Conservation (phyloP, 2,329 filamentous ascomycete genomes). For the Sarocladium oryzae region DNA sequence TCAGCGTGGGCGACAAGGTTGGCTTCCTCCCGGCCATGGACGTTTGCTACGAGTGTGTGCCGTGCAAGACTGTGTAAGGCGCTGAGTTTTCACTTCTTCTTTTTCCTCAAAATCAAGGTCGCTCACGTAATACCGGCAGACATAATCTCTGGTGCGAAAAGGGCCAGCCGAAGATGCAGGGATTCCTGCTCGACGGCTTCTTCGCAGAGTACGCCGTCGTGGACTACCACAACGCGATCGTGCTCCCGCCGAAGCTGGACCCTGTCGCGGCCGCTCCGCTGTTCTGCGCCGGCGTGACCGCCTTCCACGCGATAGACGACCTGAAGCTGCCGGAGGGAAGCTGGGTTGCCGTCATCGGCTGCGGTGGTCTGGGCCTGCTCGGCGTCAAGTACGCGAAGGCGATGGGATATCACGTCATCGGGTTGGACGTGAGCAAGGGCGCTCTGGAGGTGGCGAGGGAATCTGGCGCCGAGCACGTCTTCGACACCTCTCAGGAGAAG, state of each 20-base stretch:
- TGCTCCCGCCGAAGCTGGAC: constrained; percentile 18
- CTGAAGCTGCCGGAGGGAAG: constrained; percentile 12
- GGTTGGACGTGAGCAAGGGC: constrained; percentile 17
- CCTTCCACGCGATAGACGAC: constrained; percentile 16
- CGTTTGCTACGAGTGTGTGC: constrained; percentile 18
- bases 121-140: constrained; percentile 5
- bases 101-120: neutral
- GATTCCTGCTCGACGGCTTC: constrained; percentile 18
- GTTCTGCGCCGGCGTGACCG: constrained; percentile 23
- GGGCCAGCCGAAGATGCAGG: constrained; percentile 16
- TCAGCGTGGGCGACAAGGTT: constrained; percentile 50
- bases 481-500: neutral
- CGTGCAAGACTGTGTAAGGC: constrained; percentile 13
- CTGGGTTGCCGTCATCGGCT: constrained; percentile 20
- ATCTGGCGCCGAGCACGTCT: constrained; percentile 6
- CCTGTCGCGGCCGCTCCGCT: constrained; percentile 18
- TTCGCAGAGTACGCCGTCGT: constrained; percentile 22
- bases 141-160: constrained; percentile 18
- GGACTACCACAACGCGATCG: constrained; percentile 18
- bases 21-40: constrained; percentile 23
- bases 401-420: constrained; percentile 18
- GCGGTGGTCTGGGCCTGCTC: constrained; percentile 20
- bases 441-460: constrained; percentile 13
- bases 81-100: neutral
- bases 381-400: constrained; percentile 20